Percentiles rank a stretch among this genome's conserved stretches.
These are phyloP conservation scores for Gossypium bickii DNA, from an alignment of 345 rosid species.

Conservation along the genomic window DNA sequence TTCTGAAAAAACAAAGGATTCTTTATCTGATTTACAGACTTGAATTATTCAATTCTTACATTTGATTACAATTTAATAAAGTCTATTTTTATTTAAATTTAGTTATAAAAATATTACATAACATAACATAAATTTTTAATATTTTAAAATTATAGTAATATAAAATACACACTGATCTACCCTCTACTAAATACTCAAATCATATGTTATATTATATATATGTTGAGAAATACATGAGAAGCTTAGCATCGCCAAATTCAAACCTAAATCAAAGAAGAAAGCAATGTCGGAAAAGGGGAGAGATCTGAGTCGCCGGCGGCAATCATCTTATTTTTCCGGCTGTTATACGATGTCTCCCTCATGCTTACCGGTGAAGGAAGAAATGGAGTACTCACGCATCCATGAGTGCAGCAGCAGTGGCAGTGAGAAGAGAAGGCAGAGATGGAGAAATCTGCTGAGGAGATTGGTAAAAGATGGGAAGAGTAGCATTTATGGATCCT, in stretches of 20 bases:
- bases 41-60: too few species aligned
- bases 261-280: not conserved
- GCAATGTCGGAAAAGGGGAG: constrained; percentile 31
- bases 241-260: not conserved
- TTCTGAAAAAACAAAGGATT: too few species aligned
- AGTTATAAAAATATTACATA: too few species aligned
- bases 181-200: too few species aligned
- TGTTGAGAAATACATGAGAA: constrained; percentile 7
- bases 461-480: constrained; percentile 38
- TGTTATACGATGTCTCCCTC: constrained; percentile 43
- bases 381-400: constrained; percentile 46
- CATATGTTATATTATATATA: too few species aligned
- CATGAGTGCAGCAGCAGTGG: not conserved
- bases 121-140: too few species aligned
- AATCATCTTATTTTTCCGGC: constrained; percentile 32
- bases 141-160: too few species aligned
- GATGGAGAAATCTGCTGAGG: constrained; percentile 47
- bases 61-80: too few species aligned
- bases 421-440: constrained; percentile 23
- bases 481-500: constrained; percentile 33
- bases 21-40: too few species aligned
- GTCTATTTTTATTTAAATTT: too few species aligned
- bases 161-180: too few species aligned
- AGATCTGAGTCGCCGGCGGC: constrained; percentile 32
- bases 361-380: constrained; percentile 38